Base-by-base conservation (phyloP, 106 monocot genomes). In the Dendrobium nobile region DNA sequence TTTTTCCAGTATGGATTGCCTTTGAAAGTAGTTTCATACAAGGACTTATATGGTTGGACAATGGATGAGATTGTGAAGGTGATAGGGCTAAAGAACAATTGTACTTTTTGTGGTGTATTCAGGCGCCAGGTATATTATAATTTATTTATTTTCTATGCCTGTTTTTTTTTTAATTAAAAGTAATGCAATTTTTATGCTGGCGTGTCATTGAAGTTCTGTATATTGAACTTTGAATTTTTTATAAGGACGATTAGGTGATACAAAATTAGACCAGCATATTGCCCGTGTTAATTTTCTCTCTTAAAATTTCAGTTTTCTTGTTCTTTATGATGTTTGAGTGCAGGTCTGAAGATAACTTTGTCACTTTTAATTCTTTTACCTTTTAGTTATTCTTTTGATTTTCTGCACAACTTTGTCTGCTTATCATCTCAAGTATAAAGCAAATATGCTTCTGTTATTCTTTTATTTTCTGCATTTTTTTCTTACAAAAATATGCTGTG, bases 21-120 rank as follows among this genome's bases (percentile, higher is more conserved):
- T 28, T 84, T 99, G 58, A 99, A 93, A 84, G 83, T 99, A 47
- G 95, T 99, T 72, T 99, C 99, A 1, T 99, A 99, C 88, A 99
- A 93, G 83, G 93, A 89, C 77, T 81, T 99, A 56, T 99, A 99
- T 89, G 93, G 93, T 22, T 99, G 99, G 99, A 99, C 99, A 59
- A 99, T 99, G 99, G 99, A 99, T 90, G 99, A 99, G 75, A 99
- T 99, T 77, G 99, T 99, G 82, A 95, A 93, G 77, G 86, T 88
- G 72, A 99, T 99, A 79, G 99, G 99, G 42, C 74, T 99, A 43
- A 99, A 99, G 86, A 99, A 99, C 45, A 99, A 99, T 67, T 99
- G 99, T 80, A 99, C 99, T 1, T 99, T 99, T 81, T 99, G 99
- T 88, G 99, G 99, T 83, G 99, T 99, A 82, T 99, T 99, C 72